Percentiles rank a stretch among this genome's conserved stretches.
Conservation (phyloP, 2,329 filamentous ascomycete species). For the Clarireedia hainanense region DNA sequence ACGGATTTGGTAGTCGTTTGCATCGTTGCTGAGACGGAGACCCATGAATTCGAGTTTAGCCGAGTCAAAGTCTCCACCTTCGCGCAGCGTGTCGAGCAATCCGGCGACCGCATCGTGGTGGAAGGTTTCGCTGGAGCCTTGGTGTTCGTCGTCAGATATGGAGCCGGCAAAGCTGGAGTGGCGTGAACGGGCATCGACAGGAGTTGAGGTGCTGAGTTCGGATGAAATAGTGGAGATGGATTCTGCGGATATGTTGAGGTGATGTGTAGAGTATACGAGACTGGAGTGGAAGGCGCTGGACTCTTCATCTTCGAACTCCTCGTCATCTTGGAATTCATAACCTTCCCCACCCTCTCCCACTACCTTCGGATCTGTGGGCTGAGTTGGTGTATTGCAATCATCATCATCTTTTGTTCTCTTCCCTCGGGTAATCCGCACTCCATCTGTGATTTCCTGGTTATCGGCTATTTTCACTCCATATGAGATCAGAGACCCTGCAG, state of each 20-base stretch:
- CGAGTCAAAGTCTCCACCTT: conserved; percentile 69
- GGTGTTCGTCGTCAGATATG: conserved; percentile 51
- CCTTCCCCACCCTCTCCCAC: conserved; percentile 53
- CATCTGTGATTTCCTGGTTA: conserved; percentile 37
- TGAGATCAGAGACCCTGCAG: conserved; percentile 69
- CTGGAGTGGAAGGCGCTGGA: conserved; percentile 47
- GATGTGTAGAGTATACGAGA: conserved; percentile 29
- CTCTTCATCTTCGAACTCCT: conserved; percentile 46
- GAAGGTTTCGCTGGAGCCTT: conserved; percentile 53
- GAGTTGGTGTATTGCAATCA: conserved; percentile 19
- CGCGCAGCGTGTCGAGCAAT: conserved; percentile 77
- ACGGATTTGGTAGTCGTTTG: conserved; percentile 81
- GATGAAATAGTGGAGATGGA: conserved; percentile 61
- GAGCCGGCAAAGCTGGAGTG: conserved; percentile 67
- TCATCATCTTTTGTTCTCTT: conserved; percentile 33
- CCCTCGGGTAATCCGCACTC: conserved; percentile 34
- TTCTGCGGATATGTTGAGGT: conserved; percentile 36
- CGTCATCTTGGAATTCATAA: conserved; percentile 58
- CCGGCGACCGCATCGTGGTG: conserved; percentile 81
- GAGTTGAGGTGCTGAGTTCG: conserved; percentile 30
- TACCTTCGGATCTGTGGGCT: conserved; percentile 40
- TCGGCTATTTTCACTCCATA: conserved; percentile 68
- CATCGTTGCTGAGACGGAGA: conserved; percentile 83
- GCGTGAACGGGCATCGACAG: conserved; percentile 41
- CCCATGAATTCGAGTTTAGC: conserved; percentile 87